Evolutionary conservation across 2,329 filamentous ascomycete species (phyloP).

Genomic region (Amphichorda felina): DNA sequence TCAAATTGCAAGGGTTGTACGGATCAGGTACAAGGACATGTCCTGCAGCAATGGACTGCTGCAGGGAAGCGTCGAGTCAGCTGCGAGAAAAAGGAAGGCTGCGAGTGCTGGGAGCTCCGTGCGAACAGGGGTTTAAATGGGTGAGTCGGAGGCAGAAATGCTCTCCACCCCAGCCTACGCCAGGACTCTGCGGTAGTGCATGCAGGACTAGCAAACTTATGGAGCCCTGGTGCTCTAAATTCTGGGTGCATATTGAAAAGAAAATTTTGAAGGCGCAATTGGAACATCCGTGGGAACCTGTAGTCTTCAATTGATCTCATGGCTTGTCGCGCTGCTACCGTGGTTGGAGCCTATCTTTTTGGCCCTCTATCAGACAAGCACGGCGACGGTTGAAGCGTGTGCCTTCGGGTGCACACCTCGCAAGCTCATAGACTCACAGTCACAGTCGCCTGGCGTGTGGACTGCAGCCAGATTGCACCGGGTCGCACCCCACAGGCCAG

Average conservation of each 20-base stretch:
- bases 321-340: too few relatives aligned
- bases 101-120: not conserved
- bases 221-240: not conserved
- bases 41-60: not conserved
- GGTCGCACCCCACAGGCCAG: not conserved
- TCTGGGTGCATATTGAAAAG: not conserved
- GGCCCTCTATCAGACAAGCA: too few relatives aligned
- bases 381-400: too few relatives aligned
- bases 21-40: not conserved
- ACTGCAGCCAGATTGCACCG: not conserved
- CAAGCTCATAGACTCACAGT: not conserved
- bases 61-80: conserved; percentile 2
- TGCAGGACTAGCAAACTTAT: not conserved
- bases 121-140: conserved; percentile 3
- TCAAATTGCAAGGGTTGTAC: not conserved
- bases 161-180: not conserved
- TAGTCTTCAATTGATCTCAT: too few relatives aligned
- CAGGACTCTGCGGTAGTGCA: conserved; percentile 1
- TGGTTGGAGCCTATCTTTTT: too few relatives aligned
- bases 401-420: not conserved
- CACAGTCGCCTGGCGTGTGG: not conserved
- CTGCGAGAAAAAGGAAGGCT: conserved; percentile 1
- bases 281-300: not conserved
- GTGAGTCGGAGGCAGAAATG: too few relatives aligned
- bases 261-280: not conserved